phyloP scores from a whole-genome alignment of 495 filamentous ascomycete species.

The Thermothielavioides terrestris region DNA sequence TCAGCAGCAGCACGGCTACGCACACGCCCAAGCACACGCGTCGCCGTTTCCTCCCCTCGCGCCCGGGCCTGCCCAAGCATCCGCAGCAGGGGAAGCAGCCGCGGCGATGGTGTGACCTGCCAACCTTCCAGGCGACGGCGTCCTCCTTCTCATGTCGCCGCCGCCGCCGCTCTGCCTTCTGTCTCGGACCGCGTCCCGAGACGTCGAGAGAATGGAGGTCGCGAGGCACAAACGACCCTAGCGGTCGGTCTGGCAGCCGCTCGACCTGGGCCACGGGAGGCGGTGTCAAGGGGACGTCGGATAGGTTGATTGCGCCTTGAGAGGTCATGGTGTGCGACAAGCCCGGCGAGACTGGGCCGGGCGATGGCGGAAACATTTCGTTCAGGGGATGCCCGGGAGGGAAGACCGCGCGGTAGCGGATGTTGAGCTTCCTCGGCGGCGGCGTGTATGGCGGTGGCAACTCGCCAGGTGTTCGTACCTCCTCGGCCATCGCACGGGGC shows the following conservation, averaged over 20 bases:
- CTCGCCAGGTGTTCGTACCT: constrained; percentile 9
- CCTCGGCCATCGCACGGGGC: constrained; percentile 12
- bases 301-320: constrained; percentile 34
- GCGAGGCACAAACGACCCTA: constrained; percentile 29
- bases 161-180: constrained; percentile 41
- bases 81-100: constrained; percentile 50
- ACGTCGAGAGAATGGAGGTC: constrained; percentile 30
- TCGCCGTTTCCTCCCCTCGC: constrained; percentile 55
- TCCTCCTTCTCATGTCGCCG: constrained; percentile 58
- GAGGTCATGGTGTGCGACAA: constrained; percentile 40
- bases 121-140: constrained; percentile 42
- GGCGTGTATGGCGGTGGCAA: constrained; percentile 39
- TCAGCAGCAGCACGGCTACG: constrained; percentile 45
- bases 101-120: constrained; percentile 53
- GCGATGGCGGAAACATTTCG: constrained; percentile 36
- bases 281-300: constrained; percentile 34
- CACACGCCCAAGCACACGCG: constrained; percentile 51
- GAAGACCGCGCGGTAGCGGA: constrained; percentile 34
- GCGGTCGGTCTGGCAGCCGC: constrained; percentile 28
- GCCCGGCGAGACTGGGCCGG: constrained; percentile 33
- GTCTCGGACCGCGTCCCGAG: constrained; percentile 19
- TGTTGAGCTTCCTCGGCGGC: constrained; percentile 20
- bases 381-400: constrained; percentile 28
- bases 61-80: constrained; percentile 52
- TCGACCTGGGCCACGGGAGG: constrained; percentile 3